These are phyloP conservation scores for Emergomyces pasteurianus DNA, from an alignment of 2,329 filamentous ascomycete species.

Conservation along the genomic window DNA sequence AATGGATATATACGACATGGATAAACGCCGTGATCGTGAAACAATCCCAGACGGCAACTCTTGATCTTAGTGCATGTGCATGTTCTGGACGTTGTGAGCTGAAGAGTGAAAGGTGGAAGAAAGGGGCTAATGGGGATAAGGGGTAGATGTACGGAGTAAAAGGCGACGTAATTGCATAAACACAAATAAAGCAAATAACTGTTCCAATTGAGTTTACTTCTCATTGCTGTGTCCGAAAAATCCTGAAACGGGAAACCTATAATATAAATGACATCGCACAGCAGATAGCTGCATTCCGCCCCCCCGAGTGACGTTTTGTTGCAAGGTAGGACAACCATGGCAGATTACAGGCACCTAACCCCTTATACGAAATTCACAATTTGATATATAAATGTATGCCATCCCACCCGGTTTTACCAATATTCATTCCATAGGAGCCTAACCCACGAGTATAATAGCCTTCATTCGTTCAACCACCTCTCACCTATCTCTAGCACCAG, in stretches of 20 bases:
- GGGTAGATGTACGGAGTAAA: not conserved
- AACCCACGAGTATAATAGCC: not conserved
- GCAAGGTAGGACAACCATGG: not conserved
- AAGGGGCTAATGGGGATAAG: not conserved
- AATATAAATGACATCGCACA: not conserved
- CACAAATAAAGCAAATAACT: not conserved
- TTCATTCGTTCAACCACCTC: not conserved
- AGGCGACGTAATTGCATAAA: not conserved
- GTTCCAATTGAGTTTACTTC: not conserved
- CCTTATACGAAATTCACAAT: not conserved
- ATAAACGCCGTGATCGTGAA: not conserved
- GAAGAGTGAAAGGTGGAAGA: not conserved
- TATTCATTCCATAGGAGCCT: not conserved
- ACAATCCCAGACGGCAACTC: not conserved
- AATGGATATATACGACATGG: not conserved
- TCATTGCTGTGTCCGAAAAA: not conserved
- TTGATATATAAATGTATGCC: not conserved
- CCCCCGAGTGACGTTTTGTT: not conserved
- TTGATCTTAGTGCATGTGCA: too few relatives aligned
- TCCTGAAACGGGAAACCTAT: not conserved
- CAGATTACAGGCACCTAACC: not conserved
- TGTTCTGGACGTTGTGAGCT: not conserved
- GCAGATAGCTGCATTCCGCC: not conserved
- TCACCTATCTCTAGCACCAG: not conserved
- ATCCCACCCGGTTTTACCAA: not conserved